Evolutionary conservation across 768 basidiomycete genomes (phyloP), one percentile per base, ranked within the genome.

Genomic region (Arthromyces matolae): DNA sequence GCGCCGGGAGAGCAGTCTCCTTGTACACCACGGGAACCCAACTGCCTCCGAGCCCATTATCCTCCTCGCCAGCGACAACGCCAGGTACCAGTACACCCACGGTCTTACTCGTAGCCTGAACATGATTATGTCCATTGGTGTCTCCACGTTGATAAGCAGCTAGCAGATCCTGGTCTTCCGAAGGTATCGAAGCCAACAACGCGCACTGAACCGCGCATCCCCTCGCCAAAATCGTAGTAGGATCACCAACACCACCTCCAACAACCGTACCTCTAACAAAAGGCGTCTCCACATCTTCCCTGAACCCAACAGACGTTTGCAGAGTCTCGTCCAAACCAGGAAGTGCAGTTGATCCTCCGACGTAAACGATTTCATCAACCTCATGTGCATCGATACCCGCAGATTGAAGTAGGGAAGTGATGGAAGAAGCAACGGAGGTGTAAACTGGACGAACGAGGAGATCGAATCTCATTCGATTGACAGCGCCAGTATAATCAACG

Each of bases 201-300:
- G 78, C 77, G 2, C 85, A 89, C 61, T 91, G 89, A 32, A 84
- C 59, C 3, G 86, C 89, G 47, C 81, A 84, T n/a, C 89, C 89
- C 8, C 85, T 70, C 1, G 87, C 83, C 0, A 92, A 71, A 39
- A 90, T 73, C 8, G 87, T 84, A 1, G 86, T 89, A 0, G 89
- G 88, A 62, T 90, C 87, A 12, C 85, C 86, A 2, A 78, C 65
- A 16, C 86, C 85, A 0, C 86, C 87, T 33, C 86, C 86, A 0
- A 80, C 77, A 24, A 86, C 79, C 0, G 81, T 84, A 0, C 84
- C 83, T 1, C 75, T 66, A 8, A 77, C 73, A 64, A 87, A 87
- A 0, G 88, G 81, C 0, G 83, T 84, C 53, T 77, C 70, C 22
- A 86, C 64, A 8, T 76, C 75, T 55, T 88, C 84, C 14, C 67